A percentile compares a stretch with the other conserved stretches of the same genome.
These are phyloP conservation scores for Obba rivulosa DNA, from an alignment of 768 basidiomycete species.

Conservation along the genomic window DNA sequence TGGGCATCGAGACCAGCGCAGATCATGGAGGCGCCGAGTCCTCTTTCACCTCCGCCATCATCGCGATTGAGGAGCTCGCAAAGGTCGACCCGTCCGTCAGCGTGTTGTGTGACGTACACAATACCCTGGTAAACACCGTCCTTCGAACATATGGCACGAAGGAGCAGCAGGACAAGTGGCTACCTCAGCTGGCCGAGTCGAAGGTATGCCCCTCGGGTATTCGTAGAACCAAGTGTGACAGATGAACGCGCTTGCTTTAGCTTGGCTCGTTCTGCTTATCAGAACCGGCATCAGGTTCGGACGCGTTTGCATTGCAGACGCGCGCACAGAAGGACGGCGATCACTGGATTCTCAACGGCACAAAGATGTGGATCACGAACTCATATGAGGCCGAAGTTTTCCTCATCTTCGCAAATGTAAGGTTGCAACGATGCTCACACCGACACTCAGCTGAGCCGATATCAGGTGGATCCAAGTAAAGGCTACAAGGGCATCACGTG, in stretches of 20 bases:
- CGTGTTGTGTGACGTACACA: constrained; percentile 96
- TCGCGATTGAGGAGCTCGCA: constrained; percentile 95
- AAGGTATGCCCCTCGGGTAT: constrained; percentile 43
- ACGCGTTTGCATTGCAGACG: constrained; percentile 95
- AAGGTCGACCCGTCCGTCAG: constrained; percentile 95
- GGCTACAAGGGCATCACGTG: constrained; percentile 99
- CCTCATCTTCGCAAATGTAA: constrained; percentile 91
- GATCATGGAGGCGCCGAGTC: constrained; percentile 84
- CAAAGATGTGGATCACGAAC: constrained; percentile 99
- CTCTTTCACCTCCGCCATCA: constrained; percentile 92
- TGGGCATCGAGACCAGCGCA: constrained; percentile 92
- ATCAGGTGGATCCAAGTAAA: constrained; percentile 75
- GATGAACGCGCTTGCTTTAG: no score
- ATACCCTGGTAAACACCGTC: constrained; percentile 96
- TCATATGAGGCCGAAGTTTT: constrained; percentile 87
- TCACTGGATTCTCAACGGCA: constrained; percentile 87
- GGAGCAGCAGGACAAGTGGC: constrained; percentile 82
- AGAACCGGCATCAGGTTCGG: constrained; percentile 89
- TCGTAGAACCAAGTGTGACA: no score
- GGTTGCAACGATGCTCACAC: constrained; percentile 16
- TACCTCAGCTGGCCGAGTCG: constrained; percentile 73
- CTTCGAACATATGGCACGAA: constrained; percentile 80
- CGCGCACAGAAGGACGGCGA: constrained; percentile 85
- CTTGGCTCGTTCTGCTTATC: constrained; percentile 95
- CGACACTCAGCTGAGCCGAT: not conserved